These are phyloP conservation scores for Dysphania ambrosioides DNA, from an alignment of 148 eudicot genomes.

Conservation along the genomic window DNA sequence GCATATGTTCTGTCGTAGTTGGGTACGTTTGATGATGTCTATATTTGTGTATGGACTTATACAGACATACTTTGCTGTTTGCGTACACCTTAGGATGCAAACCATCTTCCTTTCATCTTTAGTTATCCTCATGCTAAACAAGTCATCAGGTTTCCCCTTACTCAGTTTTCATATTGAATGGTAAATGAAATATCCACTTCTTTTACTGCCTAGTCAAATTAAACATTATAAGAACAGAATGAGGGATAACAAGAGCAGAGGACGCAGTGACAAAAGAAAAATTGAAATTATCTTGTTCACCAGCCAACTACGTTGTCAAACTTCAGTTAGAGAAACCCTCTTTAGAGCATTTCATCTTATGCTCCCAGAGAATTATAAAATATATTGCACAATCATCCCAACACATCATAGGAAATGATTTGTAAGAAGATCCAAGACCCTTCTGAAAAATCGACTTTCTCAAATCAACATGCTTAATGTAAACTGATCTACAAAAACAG, in stretches of 20 bases:
- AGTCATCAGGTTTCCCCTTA: not conserved
- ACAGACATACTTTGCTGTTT: not conserved
- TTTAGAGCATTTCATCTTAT: not conserved
- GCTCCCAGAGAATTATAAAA: not conserved
- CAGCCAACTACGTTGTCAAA: not conserved
- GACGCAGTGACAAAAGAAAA: no score
- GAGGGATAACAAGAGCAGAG: not conserved
- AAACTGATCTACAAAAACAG: no score
- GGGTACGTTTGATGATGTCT: not conserved
- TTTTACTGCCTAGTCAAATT: not conserved
- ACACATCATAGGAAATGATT: no score
- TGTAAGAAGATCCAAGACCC: no score
- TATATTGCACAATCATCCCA: no score
- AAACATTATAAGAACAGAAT: not conserved
- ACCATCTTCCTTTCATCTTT: not conserved
- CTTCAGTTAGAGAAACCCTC: not conserved
- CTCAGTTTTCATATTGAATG: conserved; percentile 1
- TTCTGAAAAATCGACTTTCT: no score
- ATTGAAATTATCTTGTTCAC: no score
- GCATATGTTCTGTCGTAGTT: not conserved
- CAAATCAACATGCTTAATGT: no score
- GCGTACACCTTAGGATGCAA: not conserved
- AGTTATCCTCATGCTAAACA: not conserved
- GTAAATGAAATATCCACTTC: not conserved
- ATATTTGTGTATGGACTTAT: not conserved